phyloP scores from a whole-genome alignment of 2,329 filamentous ascomycete genomes.

The Leptographium lundbergii region DNA sequence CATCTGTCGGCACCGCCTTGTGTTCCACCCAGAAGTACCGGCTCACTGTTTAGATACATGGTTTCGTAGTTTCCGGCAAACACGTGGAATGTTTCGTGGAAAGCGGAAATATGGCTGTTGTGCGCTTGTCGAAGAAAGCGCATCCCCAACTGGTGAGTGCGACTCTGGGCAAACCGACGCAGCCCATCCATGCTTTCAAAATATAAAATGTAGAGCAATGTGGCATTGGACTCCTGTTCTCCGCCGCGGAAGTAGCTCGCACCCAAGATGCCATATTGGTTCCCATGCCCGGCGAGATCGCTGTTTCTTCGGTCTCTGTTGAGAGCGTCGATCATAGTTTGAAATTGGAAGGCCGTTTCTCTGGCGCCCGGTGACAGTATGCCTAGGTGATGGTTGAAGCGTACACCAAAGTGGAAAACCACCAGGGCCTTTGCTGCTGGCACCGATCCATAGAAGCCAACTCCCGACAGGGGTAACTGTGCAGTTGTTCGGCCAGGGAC shows the following conservation, averaged over 20 bases:
- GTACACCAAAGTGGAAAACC: conserved; percentile 31
- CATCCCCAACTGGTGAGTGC: conserved; percentile 6
- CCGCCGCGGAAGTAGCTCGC: conserved; percentile 25
- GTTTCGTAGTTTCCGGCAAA: conserved; percentile 9
- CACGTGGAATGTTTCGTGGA: conserved; percentile 13
- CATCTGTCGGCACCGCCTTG: background rate
- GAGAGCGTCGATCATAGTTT: conserved; percentile 23
- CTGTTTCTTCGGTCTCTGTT: conserved; percentile 14
- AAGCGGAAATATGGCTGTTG: conserved; percentile 9
- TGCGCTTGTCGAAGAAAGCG: conserved; percentile 5
- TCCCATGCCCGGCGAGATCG: conserved; percentile 9
- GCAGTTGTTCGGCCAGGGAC: conserved; percentile 22
- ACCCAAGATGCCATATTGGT: conserved; percentile 33
- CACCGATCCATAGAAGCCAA: background rate
- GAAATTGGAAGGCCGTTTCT: conserved; percentile 26
- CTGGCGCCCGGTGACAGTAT: conserved; percentile 29
- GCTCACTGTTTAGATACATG: conserved; percentile 12
- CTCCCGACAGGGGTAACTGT: conserved; percentile 16
- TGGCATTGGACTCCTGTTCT: conserved; percentile 9
- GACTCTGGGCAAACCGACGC: conserved; percentile 9
- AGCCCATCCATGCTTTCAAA: conserved; percentile 11
- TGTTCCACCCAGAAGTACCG: conserved; percentile 7
- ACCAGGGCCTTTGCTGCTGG: conserved; percentile 3
- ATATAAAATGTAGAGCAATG: conserved; percentile 12
- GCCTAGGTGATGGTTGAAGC: conserved; percentile 36